These are phyloP conservation scores for Chimonanthus salicifolius DNA, from an alignment of 164 flowering plant genomes.

Conservation along the genomic window DNA sequence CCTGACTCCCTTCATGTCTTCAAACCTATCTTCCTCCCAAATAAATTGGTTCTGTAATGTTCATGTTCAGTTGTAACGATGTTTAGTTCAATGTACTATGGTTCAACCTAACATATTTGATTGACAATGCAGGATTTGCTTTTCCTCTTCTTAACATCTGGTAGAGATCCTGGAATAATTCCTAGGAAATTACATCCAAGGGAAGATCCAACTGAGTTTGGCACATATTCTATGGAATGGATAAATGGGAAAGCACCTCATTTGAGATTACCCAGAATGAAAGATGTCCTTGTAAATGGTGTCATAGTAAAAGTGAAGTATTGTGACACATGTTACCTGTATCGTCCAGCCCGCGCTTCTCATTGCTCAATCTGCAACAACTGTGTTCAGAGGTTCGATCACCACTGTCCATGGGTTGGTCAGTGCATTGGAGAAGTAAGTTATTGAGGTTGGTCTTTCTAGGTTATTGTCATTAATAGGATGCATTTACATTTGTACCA, in stretches of 20 bases:
- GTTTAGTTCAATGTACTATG: neutral
- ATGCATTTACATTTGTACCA: neutral
- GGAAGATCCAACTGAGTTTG: constrained; percentile 45
- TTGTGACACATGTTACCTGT: constrained; percentile 85
- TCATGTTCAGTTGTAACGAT: neutral
- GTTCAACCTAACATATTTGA: neutral
- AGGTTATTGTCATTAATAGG: neutral
- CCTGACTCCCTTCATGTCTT: too few species aligned
- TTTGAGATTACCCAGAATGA: constrained; percentile 59
- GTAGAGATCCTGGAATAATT: constrained; percentile 92
- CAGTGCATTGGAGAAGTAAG: constrained; percentile 94
- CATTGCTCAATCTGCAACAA: constrained; percentile 98
- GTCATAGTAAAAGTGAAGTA: constrained; percentile 68
- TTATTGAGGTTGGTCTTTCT: constrained; percentile 2
- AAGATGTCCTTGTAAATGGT: constrained; percentile 68
- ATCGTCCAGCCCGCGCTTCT: constrained; percentile 93
- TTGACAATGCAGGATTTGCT: constrained; percentile 56
- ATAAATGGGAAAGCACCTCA: constrained; percentile 53
- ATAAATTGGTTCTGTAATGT: too few species aligned
- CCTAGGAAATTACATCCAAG: constrained; percentile 71
- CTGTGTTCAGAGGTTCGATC: constrained; percentile 93
- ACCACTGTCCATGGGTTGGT: constrained; percentile 98
- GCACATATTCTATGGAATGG: constrained; percentile 84
- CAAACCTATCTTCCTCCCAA: too few species aligned
- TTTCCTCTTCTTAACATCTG: constrained; percentile 74